Base-by-base conservation (phyloP, 2,329 filamentous ascomycete genomes). In the Clarireedia hainanense region DNA sequence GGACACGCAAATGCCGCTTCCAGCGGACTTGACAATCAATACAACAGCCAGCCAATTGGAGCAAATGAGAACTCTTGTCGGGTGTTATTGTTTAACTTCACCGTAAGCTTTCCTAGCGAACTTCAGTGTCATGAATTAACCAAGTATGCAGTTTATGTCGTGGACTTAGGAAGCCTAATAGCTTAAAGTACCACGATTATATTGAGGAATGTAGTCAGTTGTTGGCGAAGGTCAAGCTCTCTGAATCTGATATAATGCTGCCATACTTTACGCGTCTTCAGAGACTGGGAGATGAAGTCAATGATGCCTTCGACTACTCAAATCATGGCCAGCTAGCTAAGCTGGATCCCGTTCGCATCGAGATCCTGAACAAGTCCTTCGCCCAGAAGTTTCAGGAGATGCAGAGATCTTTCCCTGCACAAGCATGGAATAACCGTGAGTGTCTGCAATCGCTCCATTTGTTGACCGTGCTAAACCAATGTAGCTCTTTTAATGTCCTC, bases 241-340 rank as follows among this genome's bases (percentile, higher is more conserved):
- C 47, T 2, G 62, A 65, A 6, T 59, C 65, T 2, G 65, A 69
- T 46, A 50, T 57, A 23, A 57, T 67, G 1, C 52, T 69, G 12
- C 63, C 60, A 10, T 62, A 65, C 47, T 59, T 63, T 42, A 52
- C 68, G 15, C 57, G 58, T 20, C 26, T 69, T 2, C 63, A 65
- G 40, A 58, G 57, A 37, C 56, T 69, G 40, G 58, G 61, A 3
- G 64, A 68, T 49, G 63, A 68, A 24, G 58, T 67, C 10, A 64
- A 60, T 52, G 49, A 62, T 26, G 58, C 64, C 2, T 69, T 68
- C 48, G 59, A 65, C 48, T 68, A 67, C 24, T 57, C 60, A 40
- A 56, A 56, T 17, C 50, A 50, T n/a, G 47, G 52, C 12, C 40
- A 59, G 17, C 48, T 60, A 20, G 56, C 60, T 9, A 60, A 60